Base-by-base conservation (phyloP, 2,329 filamentous ascomycete genomes). In the Verticillium tricorpus region DNA sequence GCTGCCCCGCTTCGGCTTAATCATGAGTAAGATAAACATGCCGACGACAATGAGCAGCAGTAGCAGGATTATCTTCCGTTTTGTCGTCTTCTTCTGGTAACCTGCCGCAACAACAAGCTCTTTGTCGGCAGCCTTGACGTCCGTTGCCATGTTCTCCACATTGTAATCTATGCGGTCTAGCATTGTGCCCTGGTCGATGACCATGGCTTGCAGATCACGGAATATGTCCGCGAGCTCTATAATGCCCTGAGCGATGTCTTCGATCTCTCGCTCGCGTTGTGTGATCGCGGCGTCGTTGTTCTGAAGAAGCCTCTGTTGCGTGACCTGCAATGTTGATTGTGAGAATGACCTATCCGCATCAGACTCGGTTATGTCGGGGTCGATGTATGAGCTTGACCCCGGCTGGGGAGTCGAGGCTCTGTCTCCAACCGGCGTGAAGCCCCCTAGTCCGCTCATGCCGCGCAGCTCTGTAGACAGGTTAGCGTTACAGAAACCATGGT, bases 131-230 rank as follows among this genome's bases (percentile, higher is more conserved):
- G 85, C 91, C 73, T 97, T 96, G 62, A 99, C 92, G 70, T 98
- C 93, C 22, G 88, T 89, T n/a, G 88, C 87, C 91, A 98, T 97
- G 64, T 89, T 85, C 77, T 99, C 95, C 60, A 99, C 93, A 70
- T 99, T 99, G 78, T 97, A 99, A 76, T 99, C 96, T 69, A 96
- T 96, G 70, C 95, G 89, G 75, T 96, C 93, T 25, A 97, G 83
- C 85, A 96, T 91, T 15, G 92, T 95, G 60, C 92, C 92, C 74
- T 95, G 91, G 72, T 95, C 91, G 67, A 96, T 93, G 68, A 96
- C 92, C 93, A 99, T 98, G 57, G 84, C 89, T 76, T 99, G 95
- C 34, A 99, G 80, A 70, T 99, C 95, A 65, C 96, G 92, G 80
- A 99, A 99, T 58, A 99, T 92, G 73, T 97, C 95, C 4, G 94